Evolutionary conservation across 768 basidiomycete species (phyloP).

Genomic region (Mycena sanguinolenta): DNA sequence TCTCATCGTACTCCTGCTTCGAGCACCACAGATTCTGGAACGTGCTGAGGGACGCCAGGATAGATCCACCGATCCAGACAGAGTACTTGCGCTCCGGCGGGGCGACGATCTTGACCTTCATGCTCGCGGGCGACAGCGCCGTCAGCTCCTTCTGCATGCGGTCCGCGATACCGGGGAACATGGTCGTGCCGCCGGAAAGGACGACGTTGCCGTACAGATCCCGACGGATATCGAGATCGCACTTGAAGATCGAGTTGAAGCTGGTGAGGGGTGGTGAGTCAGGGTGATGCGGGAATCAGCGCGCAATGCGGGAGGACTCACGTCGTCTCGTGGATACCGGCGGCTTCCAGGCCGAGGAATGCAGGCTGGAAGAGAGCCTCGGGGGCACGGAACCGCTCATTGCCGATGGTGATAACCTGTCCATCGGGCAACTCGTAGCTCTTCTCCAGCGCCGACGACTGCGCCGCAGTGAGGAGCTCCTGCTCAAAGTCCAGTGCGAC

Average conservation of each 20-base stretch:
- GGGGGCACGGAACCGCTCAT: no score
- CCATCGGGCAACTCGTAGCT: constrained; percentile 93
- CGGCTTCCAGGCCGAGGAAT: no score
- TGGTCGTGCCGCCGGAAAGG: constrained; percentile 91
- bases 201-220: constrained; percentile 87
- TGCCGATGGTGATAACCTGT: constrained; percentile 95
- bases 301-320: constrained; percentile 44
- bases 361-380: no score
- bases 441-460: constrained; percentile 92
- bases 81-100: no score
- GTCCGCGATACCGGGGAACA: constrained; percentile 97
- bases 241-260: constrained; percentile 88
- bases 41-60: no score
- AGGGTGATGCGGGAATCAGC: neutral
- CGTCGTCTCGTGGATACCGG: constrained; percentile 95
- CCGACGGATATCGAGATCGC: constrained; percentile 89
- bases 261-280: constrained; percentile 54
- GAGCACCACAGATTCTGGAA: constrained; percentile 94
- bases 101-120: no score
- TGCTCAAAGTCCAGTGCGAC: no score
- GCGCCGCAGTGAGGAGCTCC: constrained; percentile 91
- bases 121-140: constrained; percentile 84
- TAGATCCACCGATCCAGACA: no score
- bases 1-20: constrained; percentile 94
- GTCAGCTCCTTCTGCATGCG: constrained; percentile 97